Percentiles rank a stretch among this genome's conserved stretches.
Conservation (phyloP, 2,329 filamentous ascomycete genomes). For the Calycina marina region DNA sequence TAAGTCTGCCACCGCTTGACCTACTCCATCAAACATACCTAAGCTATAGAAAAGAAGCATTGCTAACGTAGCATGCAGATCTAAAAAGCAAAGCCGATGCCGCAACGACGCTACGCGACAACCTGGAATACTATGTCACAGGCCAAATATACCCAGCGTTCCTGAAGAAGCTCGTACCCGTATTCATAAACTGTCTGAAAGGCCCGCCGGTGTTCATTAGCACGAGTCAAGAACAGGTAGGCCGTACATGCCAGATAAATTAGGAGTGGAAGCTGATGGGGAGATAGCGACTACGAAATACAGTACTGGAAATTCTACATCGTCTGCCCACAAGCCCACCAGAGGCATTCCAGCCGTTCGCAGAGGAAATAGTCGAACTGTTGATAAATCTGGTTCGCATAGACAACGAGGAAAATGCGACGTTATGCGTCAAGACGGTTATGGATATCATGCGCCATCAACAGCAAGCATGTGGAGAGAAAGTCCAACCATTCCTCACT, state of each 20-base stretch:
- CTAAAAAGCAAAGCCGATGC: conserved; percentile 67
- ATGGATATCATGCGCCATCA: conserved; percentile 95
- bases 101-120: conserved; percentile 78
- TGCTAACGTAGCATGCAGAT: conserved; percentile 39
- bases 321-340: conserved; percentile 60
- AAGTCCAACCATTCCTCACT: conserved; percentile 78
- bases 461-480: conserved; percentile 62
- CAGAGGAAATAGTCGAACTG: conserved; percentile 76
- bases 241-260: conserved; percentile 14
- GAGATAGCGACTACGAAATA: conserved; percentile 70
- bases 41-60: not conserved
- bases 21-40: too few relatives aligned
- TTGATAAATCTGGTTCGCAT: conserved; percentile 76
- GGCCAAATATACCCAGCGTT: conserved; percentile 67
- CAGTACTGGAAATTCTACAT: conserved; percentile 87
- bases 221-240: conserved; percentile 75
- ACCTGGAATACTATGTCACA: conserved; percentile 74
- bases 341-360: conserved; percentile 78
- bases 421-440: conserved; percentile 95
- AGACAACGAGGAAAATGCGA: conserved; percentile 97
- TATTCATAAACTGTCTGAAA: conserved; percentile 74
- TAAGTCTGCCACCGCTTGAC: conserved; percentile 7
- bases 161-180: conserved; percentile 74
- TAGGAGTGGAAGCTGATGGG: too few relatives aligned
- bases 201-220: conserved; percentile 84